Percentiles rank a stretch among this genome's conserved stretches.
These are phyloP conservation scores for Naganishia randhawae DNA, from an alignment of 768 basidiomycete species.

Conservation along the genomic window DNA sequence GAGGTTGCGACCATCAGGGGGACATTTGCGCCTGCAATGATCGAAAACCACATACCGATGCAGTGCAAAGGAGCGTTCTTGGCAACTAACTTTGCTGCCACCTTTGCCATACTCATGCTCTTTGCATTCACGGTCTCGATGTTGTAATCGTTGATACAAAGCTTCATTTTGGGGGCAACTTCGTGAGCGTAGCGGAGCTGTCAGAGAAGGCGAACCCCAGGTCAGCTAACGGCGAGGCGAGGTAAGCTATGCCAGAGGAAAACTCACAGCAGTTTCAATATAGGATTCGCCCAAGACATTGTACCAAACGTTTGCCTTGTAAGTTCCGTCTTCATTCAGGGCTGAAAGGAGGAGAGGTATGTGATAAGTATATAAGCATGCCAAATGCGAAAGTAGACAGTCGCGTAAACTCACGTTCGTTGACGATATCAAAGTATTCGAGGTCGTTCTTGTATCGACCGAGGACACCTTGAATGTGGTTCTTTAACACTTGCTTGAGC, in stretches of 20 bases:
- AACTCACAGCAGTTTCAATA: slow-evolving; percentile 35
- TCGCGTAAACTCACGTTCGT: slow-evolving; percentile 39
- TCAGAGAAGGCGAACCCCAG: neutral
- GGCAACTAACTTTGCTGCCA: slow-evolving; percentile 34
- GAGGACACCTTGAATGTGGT: slow-evolving; percentile 39
- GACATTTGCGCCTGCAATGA: slow-evolving; percentile 23
- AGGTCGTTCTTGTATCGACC: slow-evolving; percentile 39
- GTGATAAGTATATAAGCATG: neutral
- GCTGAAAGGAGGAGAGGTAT: slow-evolving; percentile 28
- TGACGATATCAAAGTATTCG: slow-evolving; percentile 40
- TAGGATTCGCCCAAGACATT: slow-evolving; percentile 41
- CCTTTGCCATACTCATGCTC: slow-evolving; percentile 31
- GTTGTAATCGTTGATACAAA: slow-evolving; percentile 48
- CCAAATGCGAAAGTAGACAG: neutral
- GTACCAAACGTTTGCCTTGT: slow-evolving; percentile 38
- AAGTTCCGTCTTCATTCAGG: slow-evolving; percentile 40
- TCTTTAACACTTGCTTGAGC: slow-evolving; percentile 35
- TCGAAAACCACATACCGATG: slow-evolving; percentile 38
- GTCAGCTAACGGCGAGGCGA: neutral
- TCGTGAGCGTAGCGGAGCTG: slow-evolving; percentile 39
- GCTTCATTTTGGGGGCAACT: slow-evolving; percentile 41
- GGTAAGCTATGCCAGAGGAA: no score
- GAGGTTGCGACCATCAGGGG: slow-evolving; percentile 22
- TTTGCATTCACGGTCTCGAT: slow-evolving; percentile 45
- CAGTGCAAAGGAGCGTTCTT: slow-evolving; percentile 39